Base-by-base conservation (phyloP, 2,329 filamentous ascomycete species). In the Plectosphaerella plurivora region DNA sequence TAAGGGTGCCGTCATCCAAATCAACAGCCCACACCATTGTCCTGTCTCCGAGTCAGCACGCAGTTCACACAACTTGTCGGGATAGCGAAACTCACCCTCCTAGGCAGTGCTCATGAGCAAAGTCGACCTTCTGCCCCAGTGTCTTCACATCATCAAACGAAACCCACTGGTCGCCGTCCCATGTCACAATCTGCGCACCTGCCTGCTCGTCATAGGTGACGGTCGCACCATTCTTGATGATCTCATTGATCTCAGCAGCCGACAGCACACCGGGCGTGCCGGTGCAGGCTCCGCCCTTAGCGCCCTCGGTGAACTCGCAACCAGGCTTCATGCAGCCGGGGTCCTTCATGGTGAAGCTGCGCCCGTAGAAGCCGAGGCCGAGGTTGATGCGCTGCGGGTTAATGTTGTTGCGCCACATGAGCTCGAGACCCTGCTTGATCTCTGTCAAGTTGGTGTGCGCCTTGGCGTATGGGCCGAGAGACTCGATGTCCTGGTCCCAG, bases 401-500 rank as follows among this genome's bases (percentile, higher is more conserved):
- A 25, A 82, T 64, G 36, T 71, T 60, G 50, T 70, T 73, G 8
- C 73, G 65, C 75, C 77, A 80, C 3, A 82, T 59, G 0, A 80
- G 70, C 3, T 78, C 68, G 0, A 78, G 53, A 0, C 62, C 65
- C 1, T 55, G n/a, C 1, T 75, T 56, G 28, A 78, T 77, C 55
- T 78, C 74, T 3, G 74, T 75, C 2, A 78, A 51, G 55, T 79
- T 77, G 1, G 75, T 76, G 53, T 79, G 77, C 0, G 65, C 59
- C 14, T 64, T 54, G 5, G 71, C 60, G 12, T 61, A 62, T 1
- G 63, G 44, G 1, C 73, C 73, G 12, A 61, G 59, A 4, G 28
- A 68, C 11, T 57, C 46, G 36, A 55, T 51, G 2, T 49, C 47
- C 3, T 22, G 16, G 50, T 76, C 72, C 73, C 73, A 77, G 1